Evolutionary conservation across 2,329 filamentous ascomycete species (phyloP).

Genomic region (Mariannaea elegans): DNA sequence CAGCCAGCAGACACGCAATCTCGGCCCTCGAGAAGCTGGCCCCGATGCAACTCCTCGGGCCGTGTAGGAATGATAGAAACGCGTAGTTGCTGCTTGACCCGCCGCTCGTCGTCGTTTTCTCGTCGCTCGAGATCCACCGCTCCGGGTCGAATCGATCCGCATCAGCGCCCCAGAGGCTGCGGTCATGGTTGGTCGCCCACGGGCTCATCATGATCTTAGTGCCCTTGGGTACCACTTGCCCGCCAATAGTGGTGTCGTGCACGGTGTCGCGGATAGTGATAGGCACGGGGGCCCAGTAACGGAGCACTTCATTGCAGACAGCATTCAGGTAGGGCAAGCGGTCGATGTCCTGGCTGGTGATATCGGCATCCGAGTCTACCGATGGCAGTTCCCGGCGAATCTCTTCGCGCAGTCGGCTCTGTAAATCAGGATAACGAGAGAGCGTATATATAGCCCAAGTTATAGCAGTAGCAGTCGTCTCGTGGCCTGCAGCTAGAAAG

Average conservation of each 20-base stretch:
- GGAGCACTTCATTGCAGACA: constrained; percentile 79
- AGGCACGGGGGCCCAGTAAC: constrained; percentile 76
- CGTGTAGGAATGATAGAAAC: constrained; percentile 85
- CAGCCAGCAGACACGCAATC: constrained; percentile 83
- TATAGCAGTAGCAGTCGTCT: constrained; percentile 79
- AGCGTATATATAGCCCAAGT: constrained; percentile 79
- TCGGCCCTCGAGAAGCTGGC: constrained; percentile 82
- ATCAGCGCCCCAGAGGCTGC: constrained; percentile 78
- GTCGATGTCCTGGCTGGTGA: constrained; percentile 66
- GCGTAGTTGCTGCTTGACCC: constrained; percentile 78
- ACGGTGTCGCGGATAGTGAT: constrained; percentile 73
- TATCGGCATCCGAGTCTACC: constrained; percentile 39
- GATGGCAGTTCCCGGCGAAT: constrained; percentile 69
- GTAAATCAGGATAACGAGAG: constrained; percentile 70
- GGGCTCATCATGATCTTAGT: constrained; percentile 73
- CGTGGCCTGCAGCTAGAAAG: constrained; percentile 83
- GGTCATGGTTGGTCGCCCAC: constrained; percentile 75
- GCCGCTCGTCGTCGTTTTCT: constrained; percentile 32
- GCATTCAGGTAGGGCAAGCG: constrained; percentile 81
- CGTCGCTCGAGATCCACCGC: constrained; percentile 67
- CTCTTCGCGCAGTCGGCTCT: constrained; percentile 73
- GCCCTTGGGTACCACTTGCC: constrained; percentile 72
- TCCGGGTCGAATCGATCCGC: constrained; percentile 81
- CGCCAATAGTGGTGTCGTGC: constrained; percentile 70
- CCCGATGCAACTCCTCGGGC: constrained; percentile 86